Percentiles rank a stretch among this genome's conserved stretches.
These are phyloP conservation scores for Oryza glaberrima DNA, from an alignment of 176 grass and related monocot genomes.

Conservation along the genomic window DNA sequence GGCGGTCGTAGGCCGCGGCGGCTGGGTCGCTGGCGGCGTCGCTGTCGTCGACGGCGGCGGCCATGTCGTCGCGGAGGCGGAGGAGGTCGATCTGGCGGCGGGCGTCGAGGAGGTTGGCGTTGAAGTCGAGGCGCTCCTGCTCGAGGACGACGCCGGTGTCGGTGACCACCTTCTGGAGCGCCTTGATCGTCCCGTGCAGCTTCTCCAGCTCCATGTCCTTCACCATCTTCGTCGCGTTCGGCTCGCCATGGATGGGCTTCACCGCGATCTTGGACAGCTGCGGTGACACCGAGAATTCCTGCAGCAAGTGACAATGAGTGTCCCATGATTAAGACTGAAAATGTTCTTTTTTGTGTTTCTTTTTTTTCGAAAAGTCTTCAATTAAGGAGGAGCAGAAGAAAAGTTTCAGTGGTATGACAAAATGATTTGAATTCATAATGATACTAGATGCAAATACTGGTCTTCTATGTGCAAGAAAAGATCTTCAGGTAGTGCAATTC, in stretches of 20 bases:
- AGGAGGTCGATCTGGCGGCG: conserved; percentile 82
- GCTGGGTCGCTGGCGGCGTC: conserved; percentile 44
- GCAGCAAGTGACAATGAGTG: background rate
- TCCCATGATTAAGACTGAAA: background rate
- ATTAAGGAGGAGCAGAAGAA: too few relatives aligned
- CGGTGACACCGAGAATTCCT: conserved; percentile 62
- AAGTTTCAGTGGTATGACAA: background rate
- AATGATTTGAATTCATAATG: background rate
- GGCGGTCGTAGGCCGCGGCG: conserved; percentile 52
- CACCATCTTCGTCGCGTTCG: conserved; percentile 44
- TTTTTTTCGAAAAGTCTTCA: too few relatives aligned
- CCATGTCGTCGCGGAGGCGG: conserved; percentile 72
- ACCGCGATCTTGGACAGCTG: conserved; percentile 59
- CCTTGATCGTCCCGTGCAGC: conserved; percentile 73
- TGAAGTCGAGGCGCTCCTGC: conserved; percentile 79
- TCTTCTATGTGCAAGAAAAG: background rate
- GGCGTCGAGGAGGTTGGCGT: conserved; percentile 60
- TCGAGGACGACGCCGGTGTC: conserved; percentile 75
- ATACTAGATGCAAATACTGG: background rate
- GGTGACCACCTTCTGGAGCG: conserved; percentile 72
- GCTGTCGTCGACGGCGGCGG: conserved; percentile 42
- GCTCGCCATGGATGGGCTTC: conserved; percentile 43
- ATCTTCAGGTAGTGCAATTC: background rate
- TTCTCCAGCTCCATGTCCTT: conserved; percentile 72
- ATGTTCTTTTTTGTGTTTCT: background rate